Evolutionary conservation across 345 rosid species (phyloP).

Genomic region (Salix arbutifolia): DNA sequence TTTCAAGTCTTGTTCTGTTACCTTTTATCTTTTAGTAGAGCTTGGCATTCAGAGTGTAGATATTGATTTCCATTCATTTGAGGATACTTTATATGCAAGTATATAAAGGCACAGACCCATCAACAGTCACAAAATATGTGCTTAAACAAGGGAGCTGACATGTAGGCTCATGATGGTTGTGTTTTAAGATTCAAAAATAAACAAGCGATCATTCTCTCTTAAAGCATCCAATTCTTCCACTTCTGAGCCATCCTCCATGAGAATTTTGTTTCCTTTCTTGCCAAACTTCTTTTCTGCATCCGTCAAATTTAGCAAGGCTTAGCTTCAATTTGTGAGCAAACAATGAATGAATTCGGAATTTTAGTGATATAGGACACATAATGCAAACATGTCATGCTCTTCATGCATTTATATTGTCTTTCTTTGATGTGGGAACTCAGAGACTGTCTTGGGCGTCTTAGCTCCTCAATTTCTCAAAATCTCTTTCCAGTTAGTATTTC

Average conservation of each 20-base stretch:
- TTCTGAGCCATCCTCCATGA: constrained; percentile 68
- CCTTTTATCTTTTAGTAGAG: neutral
- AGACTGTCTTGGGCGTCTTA: neutral
- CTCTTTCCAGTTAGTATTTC: neutral
- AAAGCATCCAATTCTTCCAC: constrained; percentile 72
- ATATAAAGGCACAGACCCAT: neutral
- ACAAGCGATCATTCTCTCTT: constrained; percentile 77
- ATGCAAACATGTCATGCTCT: neutral
- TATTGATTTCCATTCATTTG: neutral
- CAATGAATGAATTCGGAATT: neutral
- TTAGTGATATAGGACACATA: neutral
- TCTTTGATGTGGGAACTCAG: neutral
- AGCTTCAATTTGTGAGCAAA: neutral
- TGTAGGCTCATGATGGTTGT: neutral
- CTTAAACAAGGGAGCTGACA: neutral
- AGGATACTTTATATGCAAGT: neutral
- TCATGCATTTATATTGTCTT: neutral
- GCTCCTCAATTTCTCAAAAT: neutral
- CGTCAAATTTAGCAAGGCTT: constrained; percentile 17
- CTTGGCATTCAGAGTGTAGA: neutral
- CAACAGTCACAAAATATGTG: neutral
- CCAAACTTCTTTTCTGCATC: constrained; percentile 70
- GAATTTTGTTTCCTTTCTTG: constrained; percentile 61
- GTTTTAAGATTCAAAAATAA: constrained; percentile 40
- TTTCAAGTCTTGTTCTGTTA: neutral